Conservation (phyloP, 2,329 filamentous ascomycete species). For the Hypoxylon rubiginosum region DNA sequence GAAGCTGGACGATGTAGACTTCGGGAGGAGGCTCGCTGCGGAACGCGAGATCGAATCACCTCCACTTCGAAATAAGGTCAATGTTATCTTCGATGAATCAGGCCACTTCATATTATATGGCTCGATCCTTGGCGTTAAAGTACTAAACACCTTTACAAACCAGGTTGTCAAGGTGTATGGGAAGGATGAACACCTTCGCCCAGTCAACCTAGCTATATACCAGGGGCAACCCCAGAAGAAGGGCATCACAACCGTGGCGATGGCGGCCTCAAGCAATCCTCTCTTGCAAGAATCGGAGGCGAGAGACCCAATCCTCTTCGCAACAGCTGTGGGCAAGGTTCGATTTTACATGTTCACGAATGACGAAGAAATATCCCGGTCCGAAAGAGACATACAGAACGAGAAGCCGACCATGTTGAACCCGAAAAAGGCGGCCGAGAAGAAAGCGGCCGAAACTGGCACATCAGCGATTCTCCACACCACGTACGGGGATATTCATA, state of each 20-base stretch:
- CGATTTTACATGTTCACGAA: constrained; percentile 99
- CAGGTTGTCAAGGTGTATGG: constrained; percentile 91
- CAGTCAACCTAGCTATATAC: constrained; percentile 87
- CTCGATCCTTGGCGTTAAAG: constrained; percentile 91
- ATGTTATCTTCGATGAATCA: constrained; percentile 95
- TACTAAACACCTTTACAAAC: constrained; percentile 96
- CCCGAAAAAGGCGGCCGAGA: constrained; percentile 66
- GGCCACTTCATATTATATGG: constrained; percentile 96
- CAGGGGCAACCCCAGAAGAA: constrained; percentile 97
- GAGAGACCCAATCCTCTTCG: constrained; percentile 88
- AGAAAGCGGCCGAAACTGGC: constrained; percentile 78
- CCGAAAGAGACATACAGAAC: constrained; percentile 91
- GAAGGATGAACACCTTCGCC: constrained; percentile 87
- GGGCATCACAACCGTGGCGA: constrained; percentile 90
- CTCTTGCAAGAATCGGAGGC: constrained; percentile 92
- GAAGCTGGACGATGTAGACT: constrained; percentile 90
- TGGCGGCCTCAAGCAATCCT: constrained; percentile 96
- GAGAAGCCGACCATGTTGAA: constrained; percentile 83
- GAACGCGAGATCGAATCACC: constrained; percentile 87
- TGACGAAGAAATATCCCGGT: constrained; percentile 84
- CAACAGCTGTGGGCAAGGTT: constrained; percentile 86
- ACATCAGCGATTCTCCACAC: constrained; percentile 90
- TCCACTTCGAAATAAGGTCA: constrained; percentile 76
- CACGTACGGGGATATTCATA: constrained; percentile 91
- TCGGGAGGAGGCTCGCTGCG: constrained; percentile 86